Conservation (phyloP, 2,329 filamentous ascomycete genomes). For the Ophiostoma populinum region DNA sequence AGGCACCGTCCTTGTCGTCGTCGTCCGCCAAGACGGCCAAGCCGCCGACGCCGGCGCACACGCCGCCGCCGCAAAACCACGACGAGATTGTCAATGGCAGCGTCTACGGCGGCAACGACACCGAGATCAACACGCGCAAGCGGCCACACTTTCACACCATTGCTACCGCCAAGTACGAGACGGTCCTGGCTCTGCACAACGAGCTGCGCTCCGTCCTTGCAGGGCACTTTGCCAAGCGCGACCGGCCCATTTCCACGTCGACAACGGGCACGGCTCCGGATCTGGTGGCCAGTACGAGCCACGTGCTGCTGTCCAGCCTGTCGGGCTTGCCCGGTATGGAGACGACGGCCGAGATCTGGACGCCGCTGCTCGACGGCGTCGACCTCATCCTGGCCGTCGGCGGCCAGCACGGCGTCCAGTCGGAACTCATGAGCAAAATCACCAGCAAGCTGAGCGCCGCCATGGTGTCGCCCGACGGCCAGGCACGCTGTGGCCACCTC, state of each 20-base stretch:
- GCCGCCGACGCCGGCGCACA: conserved; percentile 12
- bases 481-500: conserved; percentile 36
- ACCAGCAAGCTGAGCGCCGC: conserved; percentile 36
- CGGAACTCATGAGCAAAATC: conserved; percentile 29
- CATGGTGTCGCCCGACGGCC: conserved; percentile 25
- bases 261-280: no score
- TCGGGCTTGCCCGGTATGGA: conserved; percentile 30
- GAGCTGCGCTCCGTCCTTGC: conserved; percentile 35
- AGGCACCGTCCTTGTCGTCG: neutral
- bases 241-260: no score
- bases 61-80: conserved; percentile 18
- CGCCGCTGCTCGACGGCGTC: conserved; percentile 31
- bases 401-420: conserved; percentile 34
- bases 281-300: no score
- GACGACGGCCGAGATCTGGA: conserved; percentile 26
- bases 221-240: conserved; percentile 24
- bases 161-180: conserved; percentile 22
- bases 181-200: conserved; percentile 38
- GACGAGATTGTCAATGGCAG: conserved; percentile 5
- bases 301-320: conserved; percentile 30
- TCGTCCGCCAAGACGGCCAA: conserved; percentile 3
- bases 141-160: conserved; percentile 26
- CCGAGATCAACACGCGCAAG: no score
- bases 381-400: conserved; percentile 45
- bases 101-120: conserved; percentile 9